Base-by-base conservation (phyloP, 306 rosid genomes). In the Inga laurina region DNA sequence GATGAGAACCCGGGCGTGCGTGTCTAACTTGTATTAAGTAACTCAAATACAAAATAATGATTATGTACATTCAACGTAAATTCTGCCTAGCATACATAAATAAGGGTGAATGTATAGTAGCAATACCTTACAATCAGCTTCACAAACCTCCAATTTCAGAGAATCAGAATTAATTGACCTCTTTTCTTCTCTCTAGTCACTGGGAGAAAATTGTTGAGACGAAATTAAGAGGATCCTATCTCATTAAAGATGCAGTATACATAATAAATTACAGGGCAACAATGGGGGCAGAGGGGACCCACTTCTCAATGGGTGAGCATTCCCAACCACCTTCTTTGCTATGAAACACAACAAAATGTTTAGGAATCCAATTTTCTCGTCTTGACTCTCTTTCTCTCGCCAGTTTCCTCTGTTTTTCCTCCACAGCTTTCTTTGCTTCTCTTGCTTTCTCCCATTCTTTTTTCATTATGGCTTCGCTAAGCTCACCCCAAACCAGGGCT, bases 381-480 rank as follows among this genome's bases (percentile, higher is more conserved):
- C 66, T 92, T 66, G 92, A 80, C 21, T 83, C 87, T 82, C 90
- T 92, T 46, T 90, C 95, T 89, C 84, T 87, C 48, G 37, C 5
- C 0, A 90, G 77, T 79, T 86, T 88, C 75, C 99, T 90, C 62
- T 94, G 97, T 57, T 81, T 90, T 62, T 91, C 99, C 81, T 96
- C 98, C 57, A 94, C 86, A 30, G 30, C 81, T 71, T 83, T 90
- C 93, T 96, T 96, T 76, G 85, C 95, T 84, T 88, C 92, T 87
- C 86, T 93, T 84, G 99, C 98, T 85, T 81, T 92, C 37, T 71
- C 93, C 98, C 97, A 94, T 8, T 97, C 95, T 73, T 83, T 85
- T 56, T 35, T 90, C 66, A 94, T 0, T 12, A 97, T 92, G 30
- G 91, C 88, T 85, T 91, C 82, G 83, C 93, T 94, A 79, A 90